phyloP scores from a whole-genome alignment of 257 asterid species.

The Solanum chilense region DNA sequence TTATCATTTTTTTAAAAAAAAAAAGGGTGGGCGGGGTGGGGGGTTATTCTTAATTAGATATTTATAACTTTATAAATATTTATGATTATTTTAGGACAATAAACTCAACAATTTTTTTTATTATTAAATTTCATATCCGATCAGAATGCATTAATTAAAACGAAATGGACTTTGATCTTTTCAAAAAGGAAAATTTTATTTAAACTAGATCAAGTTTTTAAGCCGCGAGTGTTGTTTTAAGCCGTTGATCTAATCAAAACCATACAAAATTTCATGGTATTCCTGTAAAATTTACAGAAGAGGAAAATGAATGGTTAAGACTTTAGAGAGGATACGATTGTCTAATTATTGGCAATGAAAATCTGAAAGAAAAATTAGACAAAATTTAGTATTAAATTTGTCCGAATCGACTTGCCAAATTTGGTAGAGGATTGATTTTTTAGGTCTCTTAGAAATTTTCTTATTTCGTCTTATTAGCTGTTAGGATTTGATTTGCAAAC shows the following conservation, averaged over 20 bases:
- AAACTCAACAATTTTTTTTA: too few relatives aligned
- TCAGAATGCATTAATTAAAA: background rate
- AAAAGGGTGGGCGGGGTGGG: too few relatives aligned
- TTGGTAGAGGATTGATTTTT: too few relatives aligned
- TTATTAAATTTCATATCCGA: too few relatives aligned
- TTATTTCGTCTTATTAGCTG: too few relatives aligned
- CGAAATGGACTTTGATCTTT: background rate
- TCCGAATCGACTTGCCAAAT: too few relatives aligned
- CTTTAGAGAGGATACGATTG: background rate
- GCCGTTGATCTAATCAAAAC: background rate
- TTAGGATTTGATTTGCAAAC: too few relatives aligned
- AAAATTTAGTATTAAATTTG: background rate
- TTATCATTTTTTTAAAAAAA: too few relatives aligned
- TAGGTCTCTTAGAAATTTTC: too few relatives aligned
- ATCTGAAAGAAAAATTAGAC: background rate
- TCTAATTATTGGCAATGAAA: background rate
- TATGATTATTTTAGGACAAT: too few relatives aligned
- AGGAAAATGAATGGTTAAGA: too few relatives aligned
- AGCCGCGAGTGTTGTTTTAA: background rate
- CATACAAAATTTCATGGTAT: background rate
- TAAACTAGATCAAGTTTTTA: background rate
- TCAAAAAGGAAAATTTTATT: background rate
- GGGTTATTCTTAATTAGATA: background rate
- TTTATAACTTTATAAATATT: too few relatives aligned
- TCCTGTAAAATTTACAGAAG: background rate